A percentile compares a stretch with the other conserved stretches of the same genome.
These are phyloP conservation scores for Aspergillus candidus DNA, from an alignment of 2,329 filamentous ascomycete genomes.

Conservation along the genomic window DNA sequence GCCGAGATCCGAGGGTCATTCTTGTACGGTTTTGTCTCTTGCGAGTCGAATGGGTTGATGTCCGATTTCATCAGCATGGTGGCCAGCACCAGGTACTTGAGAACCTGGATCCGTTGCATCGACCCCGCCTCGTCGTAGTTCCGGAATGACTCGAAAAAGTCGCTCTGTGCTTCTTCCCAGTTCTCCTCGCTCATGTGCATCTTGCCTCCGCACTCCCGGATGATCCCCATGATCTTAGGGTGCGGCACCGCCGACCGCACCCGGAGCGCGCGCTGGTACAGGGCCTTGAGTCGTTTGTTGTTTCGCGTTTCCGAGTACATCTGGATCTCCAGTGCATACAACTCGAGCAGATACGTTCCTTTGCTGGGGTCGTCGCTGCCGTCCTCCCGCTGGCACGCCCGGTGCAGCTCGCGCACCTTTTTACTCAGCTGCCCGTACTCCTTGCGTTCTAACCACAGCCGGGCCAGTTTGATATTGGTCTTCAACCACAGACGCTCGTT, in stretches of 20 bases:
- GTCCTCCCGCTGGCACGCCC: conserved; percentile 78
- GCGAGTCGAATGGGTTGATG: conserved; percentile 98
- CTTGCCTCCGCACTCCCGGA: conserved; percentile 96
- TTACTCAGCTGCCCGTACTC: conserved; percentile 74
- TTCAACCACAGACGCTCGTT: conserved; percentile 97
- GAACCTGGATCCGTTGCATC: conserved; percentile 89
- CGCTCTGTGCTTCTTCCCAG: conserved; percentile 93
- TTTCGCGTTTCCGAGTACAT: conserved; percentile 97
- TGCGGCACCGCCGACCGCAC: conserved; percentile 97
- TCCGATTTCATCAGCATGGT: conserved; percentile 98
- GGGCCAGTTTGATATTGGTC: conserved; percentile 94
- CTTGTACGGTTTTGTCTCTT: conserved; percentile 97
- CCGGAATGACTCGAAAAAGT: conserved; percentile 98
- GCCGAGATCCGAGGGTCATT: conserved; percentile 90
- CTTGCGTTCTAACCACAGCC: conserved; percentile 84
- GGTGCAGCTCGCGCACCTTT: conserved; percentile 84
- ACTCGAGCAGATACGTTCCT: conserved; percentile 90
- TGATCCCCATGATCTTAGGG: conserved; percentile 98
- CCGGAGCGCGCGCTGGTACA: conserved; percentile 85
- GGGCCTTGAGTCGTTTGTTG: conserved; percentile 89
- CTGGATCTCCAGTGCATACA: conserved; percentile 95
- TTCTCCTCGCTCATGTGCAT: conserved; percentile 99
- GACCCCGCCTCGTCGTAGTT: conserved; percentile 99
- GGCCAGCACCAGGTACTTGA: conserved; percentile 92
- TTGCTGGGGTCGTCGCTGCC: conserved; percentile 81